Conservation (phyloP, 2,329 filamentous ascomycete species). For the Fusarium sp. region DNA sequence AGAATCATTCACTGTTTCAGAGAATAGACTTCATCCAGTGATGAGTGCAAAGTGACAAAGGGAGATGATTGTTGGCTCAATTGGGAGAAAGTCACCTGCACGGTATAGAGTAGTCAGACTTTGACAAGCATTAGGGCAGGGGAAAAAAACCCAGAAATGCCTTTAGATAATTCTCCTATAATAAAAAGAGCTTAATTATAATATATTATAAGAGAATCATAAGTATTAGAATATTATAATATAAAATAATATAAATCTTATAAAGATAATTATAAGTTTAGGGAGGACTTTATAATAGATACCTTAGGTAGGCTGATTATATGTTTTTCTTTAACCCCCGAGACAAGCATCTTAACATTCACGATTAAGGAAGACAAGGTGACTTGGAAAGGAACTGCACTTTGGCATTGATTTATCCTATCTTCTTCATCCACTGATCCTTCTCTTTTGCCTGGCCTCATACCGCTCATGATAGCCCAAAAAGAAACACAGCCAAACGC, state of each 20-base stretch:
- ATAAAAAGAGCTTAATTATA: no score
- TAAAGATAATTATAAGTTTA: no score
- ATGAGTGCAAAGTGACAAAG: background rate
- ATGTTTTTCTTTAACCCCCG: no score
- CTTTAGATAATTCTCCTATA: no score
- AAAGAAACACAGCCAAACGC: constrained; percentile 41
- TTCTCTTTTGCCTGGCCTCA: constrained; percentile 42
- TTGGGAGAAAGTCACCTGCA: background rate
- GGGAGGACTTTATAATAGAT: no score
- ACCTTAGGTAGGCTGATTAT: no score
- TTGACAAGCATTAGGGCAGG: no score
- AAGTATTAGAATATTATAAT: no score
- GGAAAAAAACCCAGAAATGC: no score
- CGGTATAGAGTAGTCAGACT: background rate
- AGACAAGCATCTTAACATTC: background rate
- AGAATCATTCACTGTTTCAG: background rate
- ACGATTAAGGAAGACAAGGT: background rate
- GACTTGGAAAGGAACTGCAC: constrained; percentile 36
- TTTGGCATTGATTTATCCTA: constrained; percentile 41
- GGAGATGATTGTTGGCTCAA: background rate
- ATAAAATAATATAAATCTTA: no score
- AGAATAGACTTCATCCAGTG: background rate
- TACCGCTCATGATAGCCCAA: constrained; percentile 44
- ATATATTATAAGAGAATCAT: no score
- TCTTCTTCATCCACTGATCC: constrained; percentile 32